These are phyloP conservation scores for Hymenoscyphus fructigenus DNA, from an alignment of 2,329 filamentous ascomycete genomes.

Conservation along the genomic window DNA sequence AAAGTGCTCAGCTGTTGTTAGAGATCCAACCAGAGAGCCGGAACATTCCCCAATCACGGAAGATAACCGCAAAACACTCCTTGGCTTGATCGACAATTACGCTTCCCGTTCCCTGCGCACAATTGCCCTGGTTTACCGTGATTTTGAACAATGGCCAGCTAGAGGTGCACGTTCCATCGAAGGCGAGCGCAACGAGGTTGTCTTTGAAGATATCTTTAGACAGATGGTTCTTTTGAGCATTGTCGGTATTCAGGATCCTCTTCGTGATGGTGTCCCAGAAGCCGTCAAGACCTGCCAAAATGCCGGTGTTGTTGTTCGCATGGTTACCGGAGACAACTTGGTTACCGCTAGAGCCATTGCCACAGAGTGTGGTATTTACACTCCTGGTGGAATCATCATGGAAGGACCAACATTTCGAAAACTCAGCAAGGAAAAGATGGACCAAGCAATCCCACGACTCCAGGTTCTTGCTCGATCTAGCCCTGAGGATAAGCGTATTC, in stretches of 20 bases:
- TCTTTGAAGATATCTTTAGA: conserved; percentile 67
- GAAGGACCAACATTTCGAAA: conserved; percentile 67
- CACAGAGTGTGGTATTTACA: conserved; percentile 64
- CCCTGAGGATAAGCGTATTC: conserved; percentile 66
- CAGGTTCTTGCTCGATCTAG: conserved; percentile 69
- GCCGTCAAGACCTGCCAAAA: conserved; percentile 66
- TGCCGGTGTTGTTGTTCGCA: conserved; percentile 70
- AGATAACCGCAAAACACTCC: conserved; percentile 55
- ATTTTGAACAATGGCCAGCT: conserved; percentile 70
- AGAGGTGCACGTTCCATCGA: conserved; percentile 52
- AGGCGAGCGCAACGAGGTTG: conserved; percentile 59
- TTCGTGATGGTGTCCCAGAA: conserved; percentile 64
- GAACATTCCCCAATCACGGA: conserved; percentile 51
- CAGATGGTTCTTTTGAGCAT: conserved; percentile 73
- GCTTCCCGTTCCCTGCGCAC: conserved; percentile 69
- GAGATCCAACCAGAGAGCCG: conserved; percentile 57
- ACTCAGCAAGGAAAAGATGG: conserved; percentile 58
- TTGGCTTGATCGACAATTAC: conserved; percentile 58
- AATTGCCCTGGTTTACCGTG: conserved; percentile 71
- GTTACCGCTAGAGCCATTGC: conserved; percentile 73
- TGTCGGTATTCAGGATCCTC: conserved; percentile 73
- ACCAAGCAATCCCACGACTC: conserved; percentile 57
- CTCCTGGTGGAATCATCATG: conserved; percentile 59
- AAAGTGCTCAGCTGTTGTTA: conserved; percentile 50
- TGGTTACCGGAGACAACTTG: conserved; percentile 74